These are phyloP conservation scores for Sesbania bispinosa DNA, from an alignment of 306 rosid genomes.

Conservation along the genomic window DNA sequence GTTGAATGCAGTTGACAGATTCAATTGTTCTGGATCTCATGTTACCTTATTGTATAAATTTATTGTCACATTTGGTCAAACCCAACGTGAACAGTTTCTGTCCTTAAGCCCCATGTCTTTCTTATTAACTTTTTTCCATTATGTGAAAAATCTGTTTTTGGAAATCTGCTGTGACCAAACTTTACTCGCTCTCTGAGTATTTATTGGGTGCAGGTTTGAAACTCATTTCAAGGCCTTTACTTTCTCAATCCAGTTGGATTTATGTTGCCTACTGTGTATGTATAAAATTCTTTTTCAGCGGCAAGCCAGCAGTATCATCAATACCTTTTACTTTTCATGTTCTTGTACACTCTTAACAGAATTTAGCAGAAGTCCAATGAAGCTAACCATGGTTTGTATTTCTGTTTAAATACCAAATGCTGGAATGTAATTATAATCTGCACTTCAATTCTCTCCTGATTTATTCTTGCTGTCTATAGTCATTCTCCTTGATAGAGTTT, in stretches of 20 bases:
- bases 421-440: background rate
- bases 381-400: background rate
- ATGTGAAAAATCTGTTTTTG: slow-evolving; percentile 31
- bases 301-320: background rate
- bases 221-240: slow-evolving; percentile 6
- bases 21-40: slow-evolving; percentile 55
- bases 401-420: background rate
- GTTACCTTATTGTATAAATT: slow-evolving; percentile 59
- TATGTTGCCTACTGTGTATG: slow-evolving; percentile 13
- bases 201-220: slow-evolving; percentile 27
- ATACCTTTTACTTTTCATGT: background rate
- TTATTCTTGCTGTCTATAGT: background rate
- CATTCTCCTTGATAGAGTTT: slow-evolving; percentile 11
- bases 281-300: slow-evolving; percentile 12
- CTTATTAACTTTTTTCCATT: slow-evolving; percentile 21
- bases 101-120: slow-evolving; percentile 34
- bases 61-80: slow-evolving; percentile 59
- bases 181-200: slow-evolving; percentile 32
- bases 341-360: slow-evolving; percentile 17
- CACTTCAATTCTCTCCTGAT: background rate
- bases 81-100: slow-evolving; percentile 54
- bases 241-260: slow-evolving; percentile 8
- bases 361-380: background rate
- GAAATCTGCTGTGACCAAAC: slow-evolving; percentile 26
- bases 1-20: slow-evolving; percentile 51